A percentile compares a stretch with the other conserved stretches of the same genome.
These are phyloP conservation scores for Allium fistulosum DNA, from an alignment of 106 monocot species.

Conservation along the genomic window DNA sequence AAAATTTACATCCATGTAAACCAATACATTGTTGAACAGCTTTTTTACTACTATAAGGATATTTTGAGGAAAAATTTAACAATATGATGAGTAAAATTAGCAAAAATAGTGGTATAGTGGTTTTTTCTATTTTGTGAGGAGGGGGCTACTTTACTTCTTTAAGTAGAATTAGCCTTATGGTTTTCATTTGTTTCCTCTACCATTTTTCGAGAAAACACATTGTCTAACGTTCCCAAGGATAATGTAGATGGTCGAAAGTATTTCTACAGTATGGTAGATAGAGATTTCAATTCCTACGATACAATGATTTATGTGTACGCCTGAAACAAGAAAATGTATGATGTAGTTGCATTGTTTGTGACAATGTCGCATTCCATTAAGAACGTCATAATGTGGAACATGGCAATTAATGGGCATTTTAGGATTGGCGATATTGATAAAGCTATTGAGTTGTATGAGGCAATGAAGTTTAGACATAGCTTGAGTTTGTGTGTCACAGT, in stretches of 20 bases:
- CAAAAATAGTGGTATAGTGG: too few species aligned
- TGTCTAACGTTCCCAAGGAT: conserved; percentile 15
- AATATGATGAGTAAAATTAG: too few species aligned
- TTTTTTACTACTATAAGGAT: too few species aligned
- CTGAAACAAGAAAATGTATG: conserved; percentile 23
- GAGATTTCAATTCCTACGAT: conserved; percentile 76
- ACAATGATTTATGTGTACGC: conserved; percentile 70
- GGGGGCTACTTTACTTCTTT: too few species aligned
- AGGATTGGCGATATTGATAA: conserved; percentile 24
- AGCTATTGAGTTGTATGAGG: conserved; percentile 56
- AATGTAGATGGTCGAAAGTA: conserved; percentile 32
- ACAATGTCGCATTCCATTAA: conserved; percentile 35
- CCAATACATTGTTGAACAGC: too few species aligned
- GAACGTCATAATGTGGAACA: conserved; percentile 62
- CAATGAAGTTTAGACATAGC: conserved; percentile 41
- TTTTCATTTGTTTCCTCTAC: too few species aligned
- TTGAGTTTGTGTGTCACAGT: conserved; percentile 40
- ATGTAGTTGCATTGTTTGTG: conserved; percentile 46
- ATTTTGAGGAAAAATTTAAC: too few species aligned
- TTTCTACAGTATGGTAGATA: conserved; percentile 64
- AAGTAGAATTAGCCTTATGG: too few species aligned
- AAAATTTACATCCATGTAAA: too few species aligned
- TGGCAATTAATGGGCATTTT: conserved; percentile 54
- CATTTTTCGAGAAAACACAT: too few species aligned
- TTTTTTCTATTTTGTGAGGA: too few species aligned